These are phyloP conservation scores for Hyaloperonospora brassicae DNA, from an alignment of 352 stramenopile genomes.

Conservation along the genomic window DNA sequence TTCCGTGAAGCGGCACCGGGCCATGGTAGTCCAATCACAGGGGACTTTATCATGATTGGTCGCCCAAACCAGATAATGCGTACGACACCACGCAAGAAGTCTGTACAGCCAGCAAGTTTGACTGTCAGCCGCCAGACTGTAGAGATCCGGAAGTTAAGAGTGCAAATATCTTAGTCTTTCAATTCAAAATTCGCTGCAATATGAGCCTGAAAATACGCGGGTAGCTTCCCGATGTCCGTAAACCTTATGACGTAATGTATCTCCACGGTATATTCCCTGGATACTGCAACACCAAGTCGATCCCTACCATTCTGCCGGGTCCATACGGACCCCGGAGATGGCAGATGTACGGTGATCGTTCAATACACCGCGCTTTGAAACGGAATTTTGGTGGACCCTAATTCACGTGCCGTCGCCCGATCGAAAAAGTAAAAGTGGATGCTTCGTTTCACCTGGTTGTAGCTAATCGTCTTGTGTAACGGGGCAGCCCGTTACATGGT, in stretches of 20 bases:
- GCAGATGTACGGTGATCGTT: no score
- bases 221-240: neutral
- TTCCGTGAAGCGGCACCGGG: neutral
- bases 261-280: neutral
- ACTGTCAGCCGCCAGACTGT: conserved; percentile 1
- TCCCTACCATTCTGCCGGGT: neutral
- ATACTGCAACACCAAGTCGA: neutral
- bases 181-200: neutral
- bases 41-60: neutral
- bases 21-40: neutral
- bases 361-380: no score
- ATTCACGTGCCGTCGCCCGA: neutral
- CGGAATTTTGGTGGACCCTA: neutral
- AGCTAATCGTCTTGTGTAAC: neutral
- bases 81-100: no score
- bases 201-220: neutral
- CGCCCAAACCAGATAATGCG: neutral
- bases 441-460: conserved; percentile 1
- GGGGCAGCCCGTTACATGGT: no score
- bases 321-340: neutral
- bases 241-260: neutral
- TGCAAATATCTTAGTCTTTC: conserved; percentile 1
- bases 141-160: neutral
- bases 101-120: neutral
- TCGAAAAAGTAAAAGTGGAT: conserved; percentile 10